Evolutionary conservation across 371 early-diverging fungal genomes (phyloP).

Genomic region (Umbelopsis sp.): DNA sequence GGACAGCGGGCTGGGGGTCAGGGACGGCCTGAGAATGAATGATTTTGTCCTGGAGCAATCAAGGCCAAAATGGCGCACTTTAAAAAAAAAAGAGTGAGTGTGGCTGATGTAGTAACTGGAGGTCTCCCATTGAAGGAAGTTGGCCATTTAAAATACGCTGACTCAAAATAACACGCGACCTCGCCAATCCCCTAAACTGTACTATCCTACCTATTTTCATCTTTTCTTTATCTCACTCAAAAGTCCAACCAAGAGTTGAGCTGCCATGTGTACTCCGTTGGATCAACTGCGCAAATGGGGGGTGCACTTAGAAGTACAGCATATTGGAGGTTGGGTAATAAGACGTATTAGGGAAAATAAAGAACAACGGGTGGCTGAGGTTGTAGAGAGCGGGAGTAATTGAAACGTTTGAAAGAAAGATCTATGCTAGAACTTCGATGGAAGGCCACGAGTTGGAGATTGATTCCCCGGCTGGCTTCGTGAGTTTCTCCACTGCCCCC

Average conservation of each 20-base stretch:
- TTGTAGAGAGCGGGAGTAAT: neutral
- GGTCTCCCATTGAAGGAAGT: too few relatives aligned
- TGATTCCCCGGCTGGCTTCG: neutral
- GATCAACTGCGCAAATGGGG: neutral
- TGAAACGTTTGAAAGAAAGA: constrained; percentile 2
- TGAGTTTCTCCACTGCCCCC: neutral
- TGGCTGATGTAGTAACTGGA: neutral
- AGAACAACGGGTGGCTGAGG: constrained; percentile 9
- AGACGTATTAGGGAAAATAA: constrained; percentile 18
- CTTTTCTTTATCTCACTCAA: too few relatives aligned
- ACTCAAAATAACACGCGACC: constrained; percentile 17
- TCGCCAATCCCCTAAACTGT: neutral
- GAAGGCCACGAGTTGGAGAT: neutral
- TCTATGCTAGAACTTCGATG: constrained; percentile 13
- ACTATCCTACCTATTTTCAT: constrained; percentile 5
- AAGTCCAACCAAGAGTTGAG: too few relatives aligned
- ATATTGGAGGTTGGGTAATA: neutral
- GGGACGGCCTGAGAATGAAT: constrained; percentile 18
- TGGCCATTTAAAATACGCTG: neutral
- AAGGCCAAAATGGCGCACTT: neutral
- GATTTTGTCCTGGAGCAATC: neutral
- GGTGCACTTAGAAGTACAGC: neutral
- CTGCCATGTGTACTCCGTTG: neutral
- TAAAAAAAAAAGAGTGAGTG: constrained; percentile 4
- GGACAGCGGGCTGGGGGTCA: neutral